Base-by-base conservation (phyloP, 2,329 filamentous ascomycete genomes). In the Alternaria burnsii region DNA sequence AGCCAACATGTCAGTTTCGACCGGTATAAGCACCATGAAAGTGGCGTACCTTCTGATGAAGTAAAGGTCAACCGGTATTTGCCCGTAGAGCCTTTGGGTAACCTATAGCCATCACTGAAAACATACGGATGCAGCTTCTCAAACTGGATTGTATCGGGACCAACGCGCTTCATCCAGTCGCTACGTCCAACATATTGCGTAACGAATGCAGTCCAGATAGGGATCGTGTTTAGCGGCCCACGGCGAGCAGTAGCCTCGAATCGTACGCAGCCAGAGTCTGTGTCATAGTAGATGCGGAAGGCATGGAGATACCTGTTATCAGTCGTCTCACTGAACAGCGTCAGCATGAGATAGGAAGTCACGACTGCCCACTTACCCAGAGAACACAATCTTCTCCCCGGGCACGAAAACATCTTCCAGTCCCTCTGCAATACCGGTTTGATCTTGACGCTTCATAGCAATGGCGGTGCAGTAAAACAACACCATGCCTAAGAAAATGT, bases 361-460 rank as follows among this genome's bases (percentile, higher is more conserved):
- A 28, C 18, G n/a, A 18, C 12, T 28, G 38, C 18, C 42, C 4
- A 65, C 79, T 58, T 73, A 84, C 83, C 81, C 85, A 51, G 81
- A 82, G 68, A 83, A 88, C 16, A 84, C 67, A 47, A 82, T 76
- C 46, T 79, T 76, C 54, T 78, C 77, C 24, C 75, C 74, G 11
- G 70, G 76, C n/a, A 87, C 76, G 63, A 85, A 83, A 56, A 82
- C 80, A 57, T 86, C 83, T 46, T 83, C 79, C 14, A 84, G 78
- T 3, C 73, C 71, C 20, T 72, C 73, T 30, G 79, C 76, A 5
- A 76, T 80, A 30, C 70, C 74, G 22, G 74, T 76, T 18, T 76
- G 72, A 68, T 88, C 86, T 67, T 88, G 86, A 9, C 82, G 81
- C 62, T 87, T 87, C 75, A 88, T 82, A 0, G 86, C 85, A 10